Evolutionary conservation across 2,329 filamentous ascomycete species (phyloP), one percentile per base, ranked within the genome.

Genomic region (Orbilia oligospora): DNA sequence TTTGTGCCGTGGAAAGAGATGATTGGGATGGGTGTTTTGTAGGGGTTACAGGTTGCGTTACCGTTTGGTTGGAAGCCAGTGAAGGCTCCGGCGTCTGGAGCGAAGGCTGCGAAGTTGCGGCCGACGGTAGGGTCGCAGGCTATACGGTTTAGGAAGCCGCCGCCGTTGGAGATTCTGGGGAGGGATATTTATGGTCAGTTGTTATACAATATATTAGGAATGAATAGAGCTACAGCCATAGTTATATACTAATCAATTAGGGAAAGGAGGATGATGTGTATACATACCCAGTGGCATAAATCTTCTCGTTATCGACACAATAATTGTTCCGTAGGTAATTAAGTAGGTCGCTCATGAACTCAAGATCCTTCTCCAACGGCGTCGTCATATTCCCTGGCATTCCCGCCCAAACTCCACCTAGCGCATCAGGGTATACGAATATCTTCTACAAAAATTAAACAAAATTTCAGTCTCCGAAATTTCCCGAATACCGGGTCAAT

Each of bases 1-100:
- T 80, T 83, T 1, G 84, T 85, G n/a, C 87, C 87, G 81, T 89
- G 87, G 66, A 88, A 86, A 49, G 87, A 86, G 8, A 88, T 81
- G 9, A 89, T 83, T 0, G 87, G 87, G 2, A 88, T 72, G 0
- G 84, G 84, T 0, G 66, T 80, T 55, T 83, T 84, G 22, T 82
- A 82, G 0, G 86, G 84, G 1, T 79, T 81, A 82, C 86, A 87
- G n/a, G 73, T 63, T 18, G 73, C 63, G 20, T 67, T 68, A 5
- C 72, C 72, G 24, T 20, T 20, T 0, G 24, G 20, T 48, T 67
- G 30, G 61, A 71, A 86, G 83, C 14, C 83, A 81, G 16, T 87
- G 81, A 85, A 87, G 0, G 87, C 83, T 0, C 86, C 86, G 0
- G 86, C 86, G 3, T 84, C 85, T 0, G 86, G 83, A 3, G 86